phyloP scores from a whole-genome alignment of 805 yeast species.

The Hyphopichia homilentoma region DNA sequence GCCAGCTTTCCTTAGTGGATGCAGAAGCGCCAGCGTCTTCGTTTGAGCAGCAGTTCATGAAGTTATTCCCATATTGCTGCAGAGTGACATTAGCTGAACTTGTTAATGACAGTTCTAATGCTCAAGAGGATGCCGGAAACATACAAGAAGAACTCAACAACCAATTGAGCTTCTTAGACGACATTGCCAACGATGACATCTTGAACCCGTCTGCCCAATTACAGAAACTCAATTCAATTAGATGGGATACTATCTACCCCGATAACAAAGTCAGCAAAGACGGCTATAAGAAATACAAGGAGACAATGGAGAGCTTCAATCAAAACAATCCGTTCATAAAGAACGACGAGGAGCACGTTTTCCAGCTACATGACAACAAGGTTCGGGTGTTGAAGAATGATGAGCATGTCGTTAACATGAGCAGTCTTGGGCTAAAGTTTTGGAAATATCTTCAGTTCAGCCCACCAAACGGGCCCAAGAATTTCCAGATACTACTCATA shows the following conservation, averaged over 20 bases:
- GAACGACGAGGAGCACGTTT: constrained; percentile 17
- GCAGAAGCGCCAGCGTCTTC: constrained; percentile 10
- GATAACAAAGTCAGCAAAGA: constrained; percentile 11
- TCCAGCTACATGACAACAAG: constrained; percentile 22
- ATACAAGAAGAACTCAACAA: constrained; percentile 18
- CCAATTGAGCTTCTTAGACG: constrained; percentile 35
- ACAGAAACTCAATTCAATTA: constrained; percentile 19
- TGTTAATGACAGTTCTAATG: constrained; percentile 19
- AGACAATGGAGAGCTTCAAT: constrained; percentile 12
- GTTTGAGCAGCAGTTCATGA: constrained; percentile 17
- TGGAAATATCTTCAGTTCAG: constrained; percentile 59
- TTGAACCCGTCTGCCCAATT: constrained; percentile 20
- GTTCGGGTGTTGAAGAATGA: constrained; percentile 32
- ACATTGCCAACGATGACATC: constrained; percentile 28
- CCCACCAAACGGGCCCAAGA: constrained; percentile 48
- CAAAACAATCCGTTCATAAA: constrained; percentile 7
- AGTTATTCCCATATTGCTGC: constrained; percentile 30
- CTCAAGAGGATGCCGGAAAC: neutral
- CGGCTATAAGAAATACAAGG: constrained; percentile 18
- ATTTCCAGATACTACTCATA: constrained; percentile 50
- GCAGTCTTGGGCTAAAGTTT: constrained; percentile 41
- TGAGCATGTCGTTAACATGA: constrained; percentile 42
- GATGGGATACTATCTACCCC: constrained; percentile 33
- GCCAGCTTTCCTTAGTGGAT: constrained; percentile 4
- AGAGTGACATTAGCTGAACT: constrained; percentile 33